Evolutionary conservation across 1,284 basidiomycete species (phyloP).

Genomic region (Fomitopsis pinicola): DNA sequence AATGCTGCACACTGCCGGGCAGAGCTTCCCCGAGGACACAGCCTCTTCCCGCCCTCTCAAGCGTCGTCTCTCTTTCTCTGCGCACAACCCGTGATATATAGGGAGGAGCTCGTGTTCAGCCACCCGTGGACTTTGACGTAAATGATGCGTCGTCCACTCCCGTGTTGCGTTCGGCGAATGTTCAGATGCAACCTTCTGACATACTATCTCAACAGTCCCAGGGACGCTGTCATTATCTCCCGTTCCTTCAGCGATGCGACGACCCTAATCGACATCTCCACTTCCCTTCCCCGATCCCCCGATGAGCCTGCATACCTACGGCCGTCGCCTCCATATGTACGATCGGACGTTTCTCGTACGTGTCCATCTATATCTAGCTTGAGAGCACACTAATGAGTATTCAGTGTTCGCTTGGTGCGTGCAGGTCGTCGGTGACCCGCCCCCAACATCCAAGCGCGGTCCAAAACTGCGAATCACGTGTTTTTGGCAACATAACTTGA

Average conservation of each 20-base stretch:
- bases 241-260: constrained; percentile 77
- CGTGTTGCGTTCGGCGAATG: too few relatives aligned
- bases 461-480: constrained; percentile 72
- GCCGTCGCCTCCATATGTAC: constrained; percentile 91
- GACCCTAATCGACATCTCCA: constrained; percentile 89
- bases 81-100: background rate
- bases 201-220: constrained; percentile 52
- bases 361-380: constrained; percentile 9
- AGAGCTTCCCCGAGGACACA: too few relatives aligned
- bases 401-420: constrained; percentile 93
- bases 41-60: too few relatives aligned
- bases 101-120: background rate
- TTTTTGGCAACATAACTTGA: constrained; percentile 97
- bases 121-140: background rate
- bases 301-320: constrained; percentile 94
- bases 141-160: too few relatives aligned
- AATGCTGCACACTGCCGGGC: too few relatives aligned
- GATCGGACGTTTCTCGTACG: constrained; percentile 82
- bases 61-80: too few relatives aligned
- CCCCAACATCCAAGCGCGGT: constrained; percentile 21
- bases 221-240: constrained; percentile 92
- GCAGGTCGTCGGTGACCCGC: constrained; percentile 47
- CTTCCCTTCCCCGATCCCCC: constrained; percentile 88
- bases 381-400: constrained; percentile 10
- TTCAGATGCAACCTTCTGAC: background rate